A percentile compares a stretch with the other conserved stretches of the same genome.
Conservation (phyloP, 2,329 filamentous ascomycete genomes). For the Aureobasidium sp. region DNA sequence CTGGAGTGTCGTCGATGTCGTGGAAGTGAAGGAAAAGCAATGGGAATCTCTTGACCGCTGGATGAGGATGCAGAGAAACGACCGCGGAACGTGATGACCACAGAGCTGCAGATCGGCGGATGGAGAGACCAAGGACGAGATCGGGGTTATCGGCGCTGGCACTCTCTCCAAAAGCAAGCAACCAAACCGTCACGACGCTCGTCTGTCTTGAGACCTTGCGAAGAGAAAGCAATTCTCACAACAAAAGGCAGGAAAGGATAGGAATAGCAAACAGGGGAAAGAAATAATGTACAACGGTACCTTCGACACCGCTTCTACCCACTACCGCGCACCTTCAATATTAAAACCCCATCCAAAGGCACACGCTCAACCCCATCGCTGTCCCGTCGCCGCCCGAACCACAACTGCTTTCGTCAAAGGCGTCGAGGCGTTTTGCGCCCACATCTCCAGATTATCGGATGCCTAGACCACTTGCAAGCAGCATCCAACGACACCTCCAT, state of each 20-base stretch:
- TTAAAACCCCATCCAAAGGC: neutral
- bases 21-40: neutral
- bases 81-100: neutral
- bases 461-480: neutral
- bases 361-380: neutral
- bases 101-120: neutral
- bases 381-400: constrained; percentile 8
- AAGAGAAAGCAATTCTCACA: neutral
- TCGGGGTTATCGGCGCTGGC: neutral
- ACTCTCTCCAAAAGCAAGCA: neutral
- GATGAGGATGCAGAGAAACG: neutral
- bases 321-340: neutral
- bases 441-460: neutral
- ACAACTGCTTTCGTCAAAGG: neutral
- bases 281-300: constrained; percentile 1
- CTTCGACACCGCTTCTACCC: neutral
- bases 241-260: neutral
- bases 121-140: neutral
- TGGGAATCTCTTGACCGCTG: neutral
- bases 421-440: neutral
- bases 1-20: neutral
- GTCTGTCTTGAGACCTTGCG: neutral
- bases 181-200: neutral
- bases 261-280: neutral
- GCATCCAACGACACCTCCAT: neutral